Base-by-base conservation (phyloP, 495 filamentous ascomycete species). In the Emericellopsis terricola region DNA sequence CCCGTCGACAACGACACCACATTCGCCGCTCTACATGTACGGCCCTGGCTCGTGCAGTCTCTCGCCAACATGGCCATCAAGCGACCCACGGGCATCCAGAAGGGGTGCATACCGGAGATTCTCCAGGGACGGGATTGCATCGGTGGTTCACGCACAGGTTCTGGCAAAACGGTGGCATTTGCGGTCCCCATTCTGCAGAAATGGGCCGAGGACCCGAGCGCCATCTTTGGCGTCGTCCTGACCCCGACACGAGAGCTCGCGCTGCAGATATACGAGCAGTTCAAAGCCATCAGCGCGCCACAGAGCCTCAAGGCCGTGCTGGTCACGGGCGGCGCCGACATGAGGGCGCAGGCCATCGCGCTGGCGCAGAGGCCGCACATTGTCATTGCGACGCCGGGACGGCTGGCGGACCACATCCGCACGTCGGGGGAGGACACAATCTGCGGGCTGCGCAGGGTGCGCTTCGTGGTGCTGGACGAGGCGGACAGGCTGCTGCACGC, bases 101-200 rank as follows among this genome's bases (percentile, higher is more conserved):
- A 75, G 41, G 78, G 73, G 32, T 91, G 80, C 54, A 94, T 97
- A 47, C 83, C 82, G 14, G 76, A 79, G 44, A 93, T 96, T 29
- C 50, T 97, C 34, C 73, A 82, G 47, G 89, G 89, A 3, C 68
- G 77, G 41, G 83, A 96, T 55, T 93, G 85, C 43, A 93, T 97
- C 43, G 89, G 91, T 43, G 83, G 84, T 13, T 92, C 82, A 44
- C 67, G 81, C 36, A 97, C 89, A 3, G 89, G 89, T 57, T 94
- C 87, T n/a, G 89, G 89, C 50, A 97, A 97, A 61, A 97, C 89
- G n/a, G 73, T 94, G 28, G 86, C 89, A 21, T 97, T 97, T 56
- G 76, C 86, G 9, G 82, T 81, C 7, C 89, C 89, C 11, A 89
- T 97, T 31, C 58, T 96, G 33, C 87, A 94, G 48, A 74, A 74